Evolutionary conservation across 2,329 filamentous ascomycete genomes (phyloP).

Genomic region (Tolypocladium sp.): DNA sequence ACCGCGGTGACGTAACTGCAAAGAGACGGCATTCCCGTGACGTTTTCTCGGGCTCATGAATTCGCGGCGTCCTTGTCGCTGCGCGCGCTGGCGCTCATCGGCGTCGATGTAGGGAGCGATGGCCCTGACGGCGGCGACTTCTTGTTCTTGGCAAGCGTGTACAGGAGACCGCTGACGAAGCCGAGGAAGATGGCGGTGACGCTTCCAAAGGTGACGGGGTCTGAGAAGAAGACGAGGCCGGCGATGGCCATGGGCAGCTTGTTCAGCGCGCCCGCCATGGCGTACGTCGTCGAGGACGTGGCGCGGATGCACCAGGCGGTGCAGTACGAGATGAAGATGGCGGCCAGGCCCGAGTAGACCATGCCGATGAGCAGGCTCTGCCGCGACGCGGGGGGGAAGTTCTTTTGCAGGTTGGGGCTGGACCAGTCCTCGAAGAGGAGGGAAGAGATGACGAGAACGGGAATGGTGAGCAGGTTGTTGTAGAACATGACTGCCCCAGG

Average conservation of each 20-base stretch:
- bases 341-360: conserved; percentile 85
- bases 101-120: conserved; percentile 55
- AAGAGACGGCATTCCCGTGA: neutral
- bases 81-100: conserved; percentile 78
- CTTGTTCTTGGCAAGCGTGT: conserved; percentile 43
- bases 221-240: conserved; percentile 90
- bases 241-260: conserved; percentile 93
- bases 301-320: conserved; percentile 98
- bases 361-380: conserved; percentile 78
- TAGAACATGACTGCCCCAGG: conserved; percentile 86
- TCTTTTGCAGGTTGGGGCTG: conserved; percentile 66
- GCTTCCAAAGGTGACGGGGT: conserved; percentile 84
- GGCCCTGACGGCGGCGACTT: conserved; percentile 61
- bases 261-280: conserved; percentile 96
- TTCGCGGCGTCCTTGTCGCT: conserved; percentile 79
- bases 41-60: neutral
- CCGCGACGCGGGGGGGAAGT: conserved; percentile 78
- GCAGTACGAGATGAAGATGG: conserved; percentile 99
- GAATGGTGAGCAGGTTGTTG: conserved; percentile 96
- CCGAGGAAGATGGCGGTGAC: conserved; percentile 86
- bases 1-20: neutral
- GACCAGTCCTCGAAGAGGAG: conserved; percentile 91
- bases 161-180: conserved; percentile 87
- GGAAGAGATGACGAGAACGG: conserved; percentile 75
- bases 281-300: conserved; percentile 95